These are phyloP conservation scores for Termitomyces sp. DNA, from an alignment of 768 basidiomycete species.

Conservation along the genomic window DNA sequence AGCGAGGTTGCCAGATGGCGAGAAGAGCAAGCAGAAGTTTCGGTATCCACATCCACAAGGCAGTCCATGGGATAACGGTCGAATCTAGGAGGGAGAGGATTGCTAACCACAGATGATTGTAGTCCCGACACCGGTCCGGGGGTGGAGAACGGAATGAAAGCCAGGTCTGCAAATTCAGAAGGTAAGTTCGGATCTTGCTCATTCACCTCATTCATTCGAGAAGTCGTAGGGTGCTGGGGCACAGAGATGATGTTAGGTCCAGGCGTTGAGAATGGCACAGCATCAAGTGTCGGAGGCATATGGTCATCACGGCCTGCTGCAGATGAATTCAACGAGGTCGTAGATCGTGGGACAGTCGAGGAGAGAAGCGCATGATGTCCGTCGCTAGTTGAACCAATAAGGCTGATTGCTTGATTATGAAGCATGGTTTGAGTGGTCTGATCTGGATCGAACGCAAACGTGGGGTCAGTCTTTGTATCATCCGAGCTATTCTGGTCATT, in stretches of 20 bases:
- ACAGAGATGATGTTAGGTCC: background rate
- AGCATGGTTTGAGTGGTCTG: background rate
- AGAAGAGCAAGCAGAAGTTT: background rate
- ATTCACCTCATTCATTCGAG: background rate
- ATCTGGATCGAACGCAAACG: constrained; percentile 21
- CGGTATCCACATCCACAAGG: background rate
- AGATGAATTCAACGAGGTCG: background rate
- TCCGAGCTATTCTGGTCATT: background rate
- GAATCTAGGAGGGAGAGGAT: background rate
- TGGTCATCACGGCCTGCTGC: background rate
- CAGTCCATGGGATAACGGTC: background rate
- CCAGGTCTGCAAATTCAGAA: constrained; percentile 1
- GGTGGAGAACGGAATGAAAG: constrained; percentile 19
- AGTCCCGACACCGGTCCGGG: constrained; percentile 20
- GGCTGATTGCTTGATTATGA: background rate
- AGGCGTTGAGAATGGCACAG: background rate
- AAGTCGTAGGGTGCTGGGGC: background rate
- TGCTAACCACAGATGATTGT: background rate
- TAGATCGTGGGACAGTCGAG: background rate
- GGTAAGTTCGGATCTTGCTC: background rate
- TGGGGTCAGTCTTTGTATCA: constrained; percentile 10
- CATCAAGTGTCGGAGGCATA: background rate
- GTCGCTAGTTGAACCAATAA: background rate
- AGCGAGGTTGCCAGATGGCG: background rate
- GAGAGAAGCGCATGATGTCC: background rate